These are phyloP conservation scores for Lasiodiplodia sp. DNA, from an alignment of 2,329 filamentous ascomycete species.

Conservation along the genomic window DNA sequence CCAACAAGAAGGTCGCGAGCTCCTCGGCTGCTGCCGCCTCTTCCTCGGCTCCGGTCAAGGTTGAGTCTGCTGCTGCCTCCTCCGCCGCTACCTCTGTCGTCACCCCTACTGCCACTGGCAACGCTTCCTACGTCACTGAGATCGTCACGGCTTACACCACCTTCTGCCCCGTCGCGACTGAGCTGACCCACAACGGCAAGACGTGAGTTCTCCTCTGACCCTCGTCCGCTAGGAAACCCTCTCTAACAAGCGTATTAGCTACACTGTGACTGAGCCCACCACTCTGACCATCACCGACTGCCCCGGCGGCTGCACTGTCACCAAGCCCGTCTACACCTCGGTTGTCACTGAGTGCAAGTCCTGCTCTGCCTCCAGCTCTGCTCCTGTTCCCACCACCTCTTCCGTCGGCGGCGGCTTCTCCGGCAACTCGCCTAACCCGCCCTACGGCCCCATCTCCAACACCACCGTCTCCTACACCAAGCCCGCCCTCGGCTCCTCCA, in stretches of 20 bases:
- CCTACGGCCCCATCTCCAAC: slow-evolving; percentile 43
- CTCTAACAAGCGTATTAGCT: not conserved
- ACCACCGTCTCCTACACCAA: slow-evolving; percentile 38
- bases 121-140: slow-evolving; percentile 41
- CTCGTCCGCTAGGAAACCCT: no score
- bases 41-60: slow-evolving; percentile 33
- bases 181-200: slow-evolving; percentile 17
- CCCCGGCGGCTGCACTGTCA: slow-evolving; percentile 36
- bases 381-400: slow-evolving; percentile 15
- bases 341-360: slow-evolving; percentile 28
- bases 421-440: slow-evolving; percentile 30
- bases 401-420: slow-evolving; percentile 31
- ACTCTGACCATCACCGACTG: slow-evolving; percentile 37
- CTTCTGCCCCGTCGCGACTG: slow-evolving; percentile 38
- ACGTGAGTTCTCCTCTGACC: slow-evolving; percentile 4
- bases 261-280: slow-evolving; percentile 27
- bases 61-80: slow-evolving; percentile 18
- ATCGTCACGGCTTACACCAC: slow-evolving; percentile 43
- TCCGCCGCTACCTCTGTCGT: slow-evolving; percentile 25
- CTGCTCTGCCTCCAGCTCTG: slow-evolving; percentile 13
- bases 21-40: slow-evolving; percentile 36
- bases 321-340: slow-evolving; percentile 35
- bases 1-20: slow-evolving; percentile 42
- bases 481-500: slow-evolving; percentile 32
- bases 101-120: slow-evolving; percentile 35